These are phyloP conservation scores for Baeospora myosura DNA, from an alignment of 1,284 basidiomycete genomes.

Conservation along the genomic window DNA sequence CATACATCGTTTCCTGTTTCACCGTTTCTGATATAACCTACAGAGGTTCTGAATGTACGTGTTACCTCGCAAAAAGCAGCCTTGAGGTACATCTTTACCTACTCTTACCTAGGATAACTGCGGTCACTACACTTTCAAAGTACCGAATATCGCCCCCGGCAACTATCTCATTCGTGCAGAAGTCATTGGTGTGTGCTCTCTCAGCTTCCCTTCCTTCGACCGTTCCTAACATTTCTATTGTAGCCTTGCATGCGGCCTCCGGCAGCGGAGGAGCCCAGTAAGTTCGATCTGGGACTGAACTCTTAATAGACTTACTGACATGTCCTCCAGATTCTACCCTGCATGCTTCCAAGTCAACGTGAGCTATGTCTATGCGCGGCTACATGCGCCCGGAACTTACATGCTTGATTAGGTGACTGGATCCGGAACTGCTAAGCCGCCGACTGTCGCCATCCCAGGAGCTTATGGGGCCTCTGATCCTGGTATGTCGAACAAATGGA, in stretches of 20 bases:
- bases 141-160: slow-evolving; percentile 41
- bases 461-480: slow-evolving; percentile 38
- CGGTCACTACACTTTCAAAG: slow-evolving; percentile 43
- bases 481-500: slow-evolving; percentile 18
- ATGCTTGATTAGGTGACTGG: slow-evolving; percentile 20
- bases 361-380: slow-evolving; percentile 2
- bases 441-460: slow-evolving; percentile 40
- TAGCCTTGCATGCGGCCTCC: slow-evolving; percentile 41
- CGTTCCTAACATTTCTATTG: background rate
- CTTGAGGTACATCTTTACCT: slow-evolving; percentile 5
- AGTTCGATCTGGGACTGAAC: slow-evolving; percentile 5
- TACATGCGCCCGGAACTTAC: slow-evolving; percentile 9
- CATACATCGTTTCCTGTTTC: background rate
- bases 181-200: slow-evolving; percentile 33
- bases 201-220: background rate
- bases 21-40: background rate
- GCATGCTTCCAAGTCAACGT: slow-evolving; percentile 45
- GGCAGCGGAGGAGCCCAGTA: slow-evolving; percentile 39
- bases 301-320: slow-evolving; percentile 1
- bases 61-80: background rate
- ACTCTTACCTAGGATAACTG: slow-evolving; percentile 33
- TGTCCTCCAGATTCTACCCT: slow-evolving; percentile 35
- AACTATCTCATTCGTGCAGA: slow-evolving; percentile 47
- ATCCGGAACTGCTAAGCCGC: slow-evolving; percentile 31
- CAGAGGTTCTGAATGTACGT: slow-evolving; percentile 29